Base-by-base conservation (phyloP, 2,329 filamentous ascomycete genomes). In the Alternaria postmessia region DNA sequence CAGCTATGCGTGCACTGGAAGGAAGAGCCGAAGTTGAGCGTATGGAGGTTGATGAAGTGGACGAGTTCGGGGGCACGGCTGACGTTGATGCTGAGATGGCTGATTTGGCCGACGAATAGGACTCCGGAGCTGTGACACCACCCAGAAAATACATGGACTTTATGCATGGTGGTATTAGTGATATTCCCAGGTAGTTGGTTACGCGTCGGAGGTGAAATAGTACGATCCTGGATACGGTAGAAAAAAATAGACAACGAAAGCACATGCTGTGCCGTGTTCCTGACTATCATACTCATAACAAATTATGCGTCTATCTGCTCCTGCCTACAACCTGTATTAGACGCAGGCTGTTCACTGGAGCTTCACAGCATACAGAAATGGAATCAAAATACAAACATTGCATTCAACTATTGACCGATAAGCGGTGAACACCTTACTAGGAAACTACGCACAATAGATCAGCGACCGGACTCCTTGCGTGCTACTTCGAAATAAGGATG, bases 51-150 rank as follows among this genome's bases (percentile, higher is more conserved):
- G 57, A 60, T 24, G 53, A 64, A 4, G 68, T 58, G 9, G 77
- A 79, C 59, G 77, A 78, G 51, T 78, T 76, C 66, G 75, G 72
- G 1, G 75, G 72, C 5, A 46, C 54, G 14, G 66, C 62, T 28
- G 77, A 72, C 11, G 72, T 77, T 62, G 77, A 79, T 67, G 76
- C 75, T 18, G 70, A 68, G 6, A 76, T 79, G 75, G 75, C 72
- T 12, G 75, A 73, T 49, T 56, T 78, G 62, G 73, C 42, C 20
- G 44, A 59, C 34, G 61, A 34, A 12, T 64, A 63, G 54, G 7
- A 47, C 4, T 30, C 11, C 22, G n/a, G 14, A 30, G 28, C 3
- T 30, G 20, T 36, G 6, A 6, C 7, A 8, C 24, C 24, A 28
- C 41, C 32, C 24, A 22, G 9, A 9, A 38, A 14, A 18, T 5